Evolutionary conservation across 2,329 filamentous ascomycete species (phyloP), one percentile per base, ranked within the genome.

Genomic region (Huntiella savannae): DNA sequence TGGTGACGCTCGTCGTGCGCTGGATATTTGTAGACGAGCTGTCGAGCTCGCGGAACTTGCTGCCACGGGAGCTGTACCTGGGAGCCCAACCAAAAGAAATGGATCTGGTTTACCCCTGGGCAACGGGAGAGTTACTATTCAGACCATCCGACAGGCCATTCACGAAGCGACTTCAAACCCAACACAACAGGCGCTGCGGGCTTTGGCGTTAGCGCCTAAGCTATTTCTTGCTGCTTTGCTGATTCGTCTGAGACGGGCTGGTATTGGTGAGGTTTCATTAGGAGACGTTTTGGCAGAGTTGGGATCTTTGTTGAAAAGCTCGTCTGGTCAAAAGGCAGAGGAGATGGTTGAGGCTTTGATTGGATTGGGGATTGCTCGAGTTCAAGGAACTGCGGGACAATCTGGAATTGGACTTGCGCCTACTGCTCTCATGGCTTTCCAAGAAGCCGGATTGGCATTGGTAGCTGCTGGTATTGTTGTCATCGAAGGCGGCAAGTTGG

Each of bases 21-120:
- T 98, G 15, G 91, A 98, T 56, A 96, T 98, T 50, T 98, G 92
- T 60, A 76, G 91, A 28, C 76, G 91, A 52, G 91, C 91, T 1
- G 91, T 98, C 11, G 91, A 98, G 62, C 77, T 98, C 19, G 91
- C 88, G 28, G 91, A 98, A 61, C 34, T 45, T 28, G 38, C 42
- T 10, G 22, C 38, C 17, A 45, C 34, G 22, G 46, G 57, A 56
- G 38, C 63, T 62, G 46, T 54, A 62, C 13, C 54, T 52, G 5
- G 61, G 60, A 49, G 39, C 8, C 46, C 42, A 7, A 43, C 48
- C n/a, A 36, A 22, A 5, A 50, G 60, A 54, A 49, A 62, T 34
- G 49, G 63, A 56, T 62, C 71, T 57, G 59, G 73, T 12, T 59
- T 63, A 50, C 82, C 79, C 3, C 78, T 79, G 5, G 56, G 63